Base-by-base conservation (phyloP, 139 green algal genomes). In the Micromonas pusilla region DNA sequence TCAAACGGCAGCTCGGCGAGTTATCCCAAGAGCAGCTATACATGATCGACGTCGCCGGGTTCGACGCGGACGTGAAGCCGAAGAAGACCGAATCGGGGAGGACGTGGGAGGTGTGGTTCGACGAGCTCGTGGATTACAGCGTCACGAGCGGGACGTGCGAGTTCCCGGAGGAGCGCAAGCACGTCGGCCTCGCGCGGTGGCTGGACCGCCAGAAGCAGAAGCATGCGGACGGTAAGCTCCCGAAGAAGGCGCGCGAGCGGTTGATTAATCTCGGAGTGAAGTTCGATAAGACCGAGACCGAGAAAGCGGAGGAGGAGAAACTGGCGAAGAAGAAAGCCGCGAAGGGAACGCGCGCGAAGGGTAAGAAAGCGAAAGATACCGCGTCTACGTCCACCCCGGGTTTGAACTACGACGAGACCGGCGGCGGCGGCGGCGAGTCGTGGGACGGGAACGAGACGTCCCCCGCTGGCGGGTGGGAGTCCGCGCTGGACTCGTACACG, bases 81-180 rank as follows among this genome's bases (percentile, higher is more conserved):
- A 36, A 16, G 34, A 75, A 63, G 25, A 34, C 26, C 26, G 25
- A 30, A 32, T 36, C 36, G 37, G 26, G 21, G 53, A 38, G 68
- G 37, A 63, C 31, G 45, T 75, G 68, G 68, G 68, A 75, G 23
- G 34, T 26, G 25, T 75, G 26, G 33, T 75, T 75, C 33, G 68
- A 75, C 37, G 68, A 75, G 68, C 38, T 75, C 37, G 37, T 75
- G 21, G 36, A 62, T 1, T 75, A 53, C 68, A 34, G 62, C 19
- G 16, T 28, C 21, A 39, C 5, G 21, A 33, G 6, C 3, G 68
- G 68, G 23, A 32, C 52, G 4, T 30, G 3, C 36, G 31, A 75
- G 36, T 28, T 39, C 0, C 25, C 37, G 31, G 26, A 75, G 2
- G 68, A 75, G 53, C 68, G 37, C 37, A 19, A 9, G 21, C 36